Evolutionary conservation across 768 basidiomycete genomes (phyloP), one percentile per base, ranked within the genome.

Genomic region (Mycena belliarum): DNA sequence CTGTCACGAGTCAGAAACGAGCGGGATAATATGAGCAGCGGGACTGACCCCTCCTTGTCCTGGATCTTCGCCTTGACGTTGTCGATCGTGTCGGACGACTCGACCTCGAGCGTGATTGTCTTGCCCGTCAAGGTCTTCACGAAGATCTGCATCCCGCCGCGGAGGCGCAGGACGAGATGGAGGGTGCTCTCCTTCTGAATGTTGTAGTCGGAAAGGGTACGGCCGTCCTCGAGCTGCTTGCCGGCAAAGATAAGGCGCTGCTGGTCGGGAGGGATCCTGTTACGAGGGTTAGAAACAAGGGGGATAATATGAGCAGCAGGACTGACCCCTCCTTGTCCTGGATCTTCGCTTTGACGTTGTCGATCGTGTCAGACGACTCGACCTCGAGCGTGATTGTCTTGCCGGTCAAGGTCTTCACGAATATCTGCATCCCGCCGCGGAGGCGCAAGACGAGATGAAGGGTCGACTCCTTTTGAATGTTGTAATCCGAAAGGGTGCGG

Each of bases 401-500:
- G n/a, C 60, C 60, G 1, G 60, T 62, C 4, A 62, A 37, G 41
- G 60, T 62, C 56, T 57, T 62, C 33, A 61, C 60, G 32, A 61
- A 61, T 54, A 61, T 61, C 54, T 61, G 60, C 60, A 61, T 61
- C 0, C 60, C 60, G 14, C 60, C 60, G 41, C 60, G 54, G 6
- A 61, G 50, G 49, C 60, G 54, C 8, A 61, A 55, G 24, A 61
- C 60, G 18, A 60, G 67, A 53, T 83, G 82, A 44, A 83, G 80
- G 0, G 82, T 84, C 6, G 79, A 79, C 71, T 84, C 83, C 70
- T 85, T 80, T 74, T 84, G 83, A 21, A 83, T 84, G 71, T 83
- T 85, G 66, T 86, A 86, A 59, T 87, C 85, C 0, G 85, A 83
- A 12, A 92, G 79, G 0, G 91, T 93, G 45, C 91, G 86, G 6